A percentile compares a stretch with the other conserved stretches of the same genome.
These are phyloP conservation scores for Fusarium cicatricum DNA, from an alignment of 2,329 filamentous ascomycete genomes.

Conservation along the genomic window DNA sequence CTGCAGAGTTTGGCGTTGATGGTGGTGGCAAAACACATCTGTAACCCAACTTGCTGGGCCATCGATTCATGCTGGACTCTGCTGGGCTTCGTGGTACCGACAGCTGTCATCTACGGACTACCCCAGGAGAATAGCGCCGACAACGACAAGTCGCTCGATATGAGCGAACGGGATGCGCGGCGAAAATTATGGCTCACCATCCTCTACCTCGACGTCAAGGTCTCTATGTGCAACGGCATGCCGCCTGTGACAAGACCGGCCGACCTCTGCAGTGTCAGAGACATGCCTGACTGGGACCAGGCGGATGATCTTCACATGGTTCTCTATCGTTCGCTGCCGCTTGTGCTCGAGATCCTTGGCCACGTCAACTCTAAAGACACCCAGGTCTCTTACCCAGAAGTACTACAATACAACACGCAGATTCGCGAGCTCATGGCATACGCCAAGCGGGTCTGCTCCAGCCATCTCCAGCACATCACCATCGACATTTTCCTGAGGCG, in stretches of 20 bases:
- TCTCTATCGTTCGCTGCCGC: constrained; percentile 44
- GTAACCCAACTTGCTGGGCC: constrained; percentile 50
- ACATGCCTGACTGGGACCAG: constrained; percentile 39
- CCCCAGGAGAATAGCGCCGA: constrained; percentile 42
- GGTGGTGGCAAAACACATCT: constrained; percentile 48
- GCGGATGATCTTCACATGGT: constrained; percentile 46
- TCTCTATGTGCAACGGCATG: constrained; percentile 49
- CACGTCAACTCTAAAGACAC: constrained; percentile 46
- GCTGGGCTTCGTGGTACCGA: constrained; percentile 46
- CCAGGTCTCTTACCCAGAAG: constrained; percentile 46
- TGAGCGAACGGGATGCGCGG: constrained; percentile 41
- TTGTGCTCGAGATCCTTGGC: constrained; percentile 43
- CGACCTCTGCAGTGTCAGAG: constrained; percentile 41
- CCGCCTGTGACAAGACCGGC: constrained; percentile 46
- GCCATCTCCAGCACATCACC: constrained; percentile 45
- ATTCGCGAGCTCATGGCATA: constrained; percentile 47
- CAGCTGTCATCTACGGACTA: constrained; percentile 47
- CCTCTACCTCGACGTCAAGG: constrained; percentile 48
- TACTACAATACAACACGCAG: constrained; percentile 45
- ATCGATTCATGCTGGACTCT: constrained; percentile 49
- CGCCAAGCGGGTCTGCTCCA: constrained; percentile 41
- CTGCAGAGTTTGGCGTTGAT: constrained; percentile 45
- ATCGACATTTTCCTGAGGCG: constrained; percentile 48
- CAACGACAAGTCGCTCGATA: constrained; percentile 36
- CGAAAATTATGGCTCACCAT: constrained; percentile 49